phyloP scores from a whole-genome alignment of 164 flowering plant species.

The Chimonanthus salicifolius region DNA sequence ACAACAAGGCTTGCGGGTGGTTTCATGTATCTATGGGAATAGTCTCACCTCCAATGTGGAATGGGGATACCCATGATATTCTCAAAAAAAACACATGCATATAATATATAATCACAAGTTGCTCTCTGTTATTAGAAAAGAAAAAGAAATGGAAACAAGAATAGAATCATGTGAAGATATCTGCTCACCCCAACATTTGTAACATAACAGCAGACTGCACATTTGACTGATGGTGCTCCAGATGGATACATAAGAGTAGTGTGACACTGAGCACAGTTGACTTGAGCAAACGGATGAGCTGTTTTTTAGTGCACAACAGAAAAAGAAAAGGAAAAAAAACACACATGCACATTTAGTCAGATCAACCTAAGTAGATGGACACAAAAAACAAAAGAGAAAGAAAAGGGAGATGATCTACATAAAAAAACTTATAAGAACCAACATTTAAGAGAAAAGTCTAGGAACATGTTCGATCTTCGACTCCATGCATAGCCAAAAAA shows the following conservation, averaged over 20 bases:
- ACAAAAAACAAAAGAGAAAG: too few species aligned
- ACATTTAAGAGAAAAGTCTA: too few species aligned
- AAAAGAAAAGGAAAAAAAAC: constrained; percentile 2
- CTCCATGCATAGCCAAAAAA: too few species aligned
- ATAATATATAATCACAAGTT: too few species aligned
- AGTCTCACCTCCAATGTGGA: neutral
- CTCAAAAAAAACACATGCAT: neutral
- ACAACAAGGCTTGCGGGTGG: neutral
- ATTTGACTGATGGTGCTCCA: constrained; percentile 92
- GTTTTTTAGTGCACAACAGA: constrained; percentile 14
- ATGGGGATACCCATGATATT: neutral
- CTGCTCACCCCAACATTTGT: constrained; percentile 68
- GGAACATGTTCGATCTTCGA: too few species aligned
- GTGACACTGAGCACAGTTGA: constrained; percentile 78
- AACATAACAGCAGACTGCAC: constrained; percentile 76
- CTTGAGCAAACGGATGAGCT: constrained; percentile 34
- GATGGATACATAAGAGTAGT: constrained; percentile 80
- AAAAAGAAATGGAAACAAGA: neutral
- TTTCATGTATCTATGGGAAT: too few species aligned
- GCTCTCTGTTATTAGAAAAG: neutral
- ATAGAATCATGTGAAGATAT: neutral
- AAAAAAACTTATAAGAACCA: too few species aligned
- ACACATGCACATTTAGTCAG: constrained; percentile 1
- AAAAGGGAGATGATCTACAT: too few species aligned
- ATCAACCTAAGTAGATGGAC: too few species aligned